A percentile compares a stretch with the other conserved stretches of the same genome.
phyloP scores from a whole-genome alignment of 495 filamentous ascomycete species.

The Wilcoxina mikolae region DNA sequence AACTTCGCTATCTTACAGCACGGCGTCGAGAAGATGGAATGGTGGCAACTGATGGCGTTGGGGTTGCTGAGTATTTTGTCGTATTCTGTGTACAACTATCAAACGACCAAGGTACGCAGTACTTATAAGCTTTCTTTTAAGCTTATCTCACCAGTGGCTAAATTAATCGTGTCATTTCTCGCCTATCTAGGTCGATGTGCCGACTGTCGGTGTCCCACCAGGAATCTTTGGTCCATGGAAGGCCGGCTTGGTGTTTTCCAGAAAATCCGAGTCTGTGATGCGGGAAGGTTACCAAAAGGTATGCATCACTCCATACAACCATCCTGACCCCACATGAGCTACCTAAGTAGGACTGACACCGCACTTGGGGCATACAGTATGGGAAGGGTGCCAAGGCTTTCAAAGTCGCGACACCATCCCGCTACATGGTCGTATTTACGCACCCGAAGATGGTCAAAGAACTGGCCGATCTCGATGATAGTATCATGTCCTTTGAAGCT shows the following conservation, averaged over 20 bases:
- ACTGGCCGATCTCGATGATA: slow-evolving; percentile 10
- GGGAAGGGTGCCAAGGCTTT: slow-evolving; percentile 8
- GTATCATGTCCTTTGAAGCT: slow-evolving; percentile 18
- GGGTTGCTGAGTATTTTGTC: neutral
- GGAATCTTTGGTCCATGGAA: slow-evolving; percentile 18
- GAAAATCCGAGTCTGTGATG: slow-evolving; percentile 9
- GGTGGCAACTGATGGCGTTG: neutral
- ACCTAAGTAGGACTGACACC: neutral
- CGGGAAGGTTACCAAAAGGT: slow-evolving; percentile 19
- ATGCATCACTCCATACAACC: neutral
- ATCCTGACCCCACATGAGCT: neutral
- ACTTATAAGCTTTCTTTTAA: too few relatives aligned
- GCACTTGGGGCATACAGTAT: neutral
- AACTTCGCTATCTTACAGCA: neutral
- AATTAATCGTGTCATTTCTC: slow-evolving; percentile 8
- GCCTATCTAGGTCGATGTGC: slow-evolving; percentile 24
- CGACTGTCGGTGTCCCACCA: slow-evolving; percentile 12
- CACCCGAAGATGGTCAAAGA: slow-evolving; percentile 17
- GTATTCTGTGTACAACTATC: neutral
- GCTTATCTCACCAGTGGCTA: slow-evolving; percentile 13
- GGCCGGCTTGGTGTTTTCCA: slow-evolving; percentile 15
- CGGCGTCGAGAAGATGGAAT: neutral
- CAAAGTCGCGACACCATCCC: slow-evolving; percentile 18
- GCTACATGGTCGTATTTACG: slow-evolving; percentile 20
- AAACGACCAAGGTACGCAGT: slow-evolving; percentile 20